A percentile compares a stretch with the other conserved stretches of the same genome.
phyloP scores from a whole-genome alignment of 495 filamentous ascomycete species.

The Penicillium manginii region DNA sequence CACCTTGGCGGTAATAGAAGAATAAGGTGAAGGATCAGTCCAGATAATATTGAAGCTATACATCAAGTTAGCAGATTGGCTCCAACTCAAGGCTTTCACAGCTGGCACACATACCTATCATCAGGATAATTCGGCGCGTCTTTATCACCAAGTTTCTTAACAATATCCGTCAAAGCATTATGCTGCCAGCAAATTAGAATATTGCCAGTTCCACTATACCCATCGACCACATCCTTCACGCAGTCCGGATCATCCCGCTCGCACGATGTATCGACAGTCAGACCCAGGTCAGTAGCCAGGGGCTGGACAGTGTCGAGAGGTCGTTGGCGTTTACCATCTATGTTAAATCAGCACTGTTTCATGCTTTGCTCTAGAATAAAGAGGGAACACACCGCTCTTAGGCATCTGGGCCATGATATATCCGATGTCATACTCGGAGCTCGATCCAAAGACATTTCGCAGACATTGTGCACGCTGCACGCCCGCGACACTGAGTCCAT shows the following conservation, averaged over 20 bases:
- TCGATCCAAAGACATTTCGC: slow-evolving; percentile 47
- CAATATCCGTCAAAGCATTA: slow-evolving; percentile 49
- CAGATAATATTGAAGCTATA: slow-evolving; percentile 31
- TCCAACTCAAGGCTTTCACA: no score
- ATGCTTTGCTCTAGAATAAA: no score
- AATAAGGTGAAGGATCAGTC: slow-evolving; percentile 33
- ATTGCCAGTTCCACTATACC: slow-evolving; percentile 52
- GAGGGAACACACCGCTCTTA: slow-evolving; percentile 39
- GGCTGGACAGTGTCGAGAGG: slow-evolving; percentile 58
- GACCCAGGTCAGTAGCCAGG: slow-evolving; percentile 52
- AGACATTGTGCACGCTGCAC: slow-evolving; percentile 56
- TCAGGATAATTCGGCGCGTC: slow-evolving; percentile 40
- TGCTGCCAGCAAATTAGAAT: slow-evolving; percentile 65
- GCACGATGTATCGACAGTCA: slow-evolving; percentile 54
- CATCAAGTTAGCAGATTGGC: background rate
- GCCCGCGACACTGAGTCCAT: slow-evolving; percentile 50
- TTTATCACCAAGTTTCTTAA: slow-evolving; percentile 45
- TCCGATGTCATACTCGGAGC: slow-evolving; percentile 52
- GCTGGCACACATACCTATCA: slow-evolving; percentile 31
- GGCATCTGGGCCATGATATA: slow-evolving; percentile 57
- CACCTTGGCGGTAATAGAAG: slow-evolving; percentile 15
- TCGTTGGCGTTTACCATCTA: slow-evolving; percentile 53
- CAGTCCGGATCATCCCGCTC: slow-evolving; percentile 51
- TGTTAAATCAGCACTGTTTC: no score
- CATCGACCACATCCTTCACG: slow-evolving; percentile 48